Base-by-base conservation (phyloP, 495 filamentous ascomycete genomes). In the Daldinia bambusicola region DNA sequence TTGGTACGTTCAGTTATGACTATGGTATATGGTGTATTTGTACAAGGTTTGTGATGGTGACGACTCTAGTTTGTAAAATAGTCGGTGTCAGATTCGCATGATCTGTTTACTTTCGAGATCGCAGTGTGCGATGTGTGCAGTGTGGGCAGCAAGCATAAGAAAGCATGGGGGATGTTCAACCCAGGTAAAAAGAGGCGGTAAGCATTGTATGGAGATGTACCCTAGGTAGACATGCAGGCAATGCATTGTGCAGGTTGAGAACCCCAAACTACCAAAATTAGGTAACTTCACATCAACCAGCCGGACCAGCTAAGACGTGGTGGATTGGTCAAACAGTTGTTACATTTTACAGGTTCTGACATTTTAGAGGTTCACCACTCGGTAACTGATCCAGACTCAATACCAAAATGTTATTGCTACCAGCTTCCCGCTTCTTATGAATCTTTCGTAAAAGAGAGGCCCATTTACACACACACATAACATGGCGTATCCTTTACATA, bases 161-260 rank as follows among this genome's bases (percentile, higher is more conserved):
- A 1, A 52, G 34, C 61, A 70, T 65, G 67, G 63, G 43, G 38
- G 16, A 40, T 45, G 26, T 56, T 36, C 51, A 59, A 61, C 26
- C 37, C 40, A 34, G 63, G 36, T 40, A 56, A 48, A 65, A 77
- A 77, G 63, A 77, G 70, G 75, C 75, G 75, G 75, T 77, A 77
- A 77, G 72, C 55, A 75, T 26, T 26, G 26, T 26, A 26, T 26
- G 26, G 16, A 41, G 45, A 69, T 16, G 53, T 56, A 56, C 14
- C 14, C 36, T 16, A 34, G 14, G 32, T 56, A 72, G 20, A 63
- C 38, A 37, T 72, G 70, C 55, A 69, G 65, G 72, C 66, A 68
- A 76, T 66, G 74, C 74, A 74, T 76, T 70, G 66, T 74, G 74
- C 74, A 74, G 70, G 45, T 69, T 65, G 55, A 56, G 30, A 58